Conservation (phyloP, 441 rosid genomes). For the Erodium texanum region DNA sequence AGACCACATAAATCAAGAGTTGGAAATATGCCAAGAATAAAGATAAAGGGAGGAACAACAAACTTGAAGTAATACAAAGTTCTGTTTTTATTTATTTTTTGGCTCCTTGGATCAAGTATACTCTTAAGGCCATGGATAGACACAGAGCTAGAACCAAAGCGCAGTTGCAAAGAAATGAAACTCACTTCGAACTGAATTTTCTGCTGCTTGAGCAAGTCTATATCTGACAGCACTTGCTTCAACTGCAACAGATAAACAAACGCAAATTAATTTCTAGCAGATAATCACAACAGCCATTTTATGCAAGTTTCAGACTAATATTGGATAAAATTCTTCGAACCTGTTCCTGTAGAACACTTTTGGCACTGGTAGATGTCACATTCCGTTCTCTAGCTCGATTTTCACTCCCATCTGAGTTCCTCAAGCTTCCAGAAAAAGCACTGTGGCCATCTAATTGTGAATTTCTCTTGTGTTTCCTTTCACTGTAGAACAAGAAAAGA, state of each 20-base stretch:
- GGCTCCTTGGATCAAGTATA: background rate
- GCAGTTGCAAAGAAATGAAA: slow-evolving; percentile 18
- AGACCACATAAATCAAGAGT: slow-evolving; percentile 20
- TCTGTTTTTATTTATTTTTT: too few relatives aligned
- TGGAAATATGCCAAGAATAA: background rate
- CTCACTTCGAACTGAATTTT: slow-evolving; percentile 57
- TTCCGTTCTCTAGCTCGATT: slow-evolving; percentile 42
- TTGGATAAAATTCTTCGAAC: slow-evolving; percentile 32
- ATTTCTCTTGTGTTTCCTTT: slow-evolving; percentile 44
- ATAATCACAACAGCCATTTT: background rate
- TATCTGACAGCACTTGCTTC: slow-evolving; percentile 44
- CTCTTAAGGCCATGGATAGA: background rate
- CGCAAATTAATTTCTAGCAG: background rate
- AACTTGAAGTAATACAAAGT: background rate
- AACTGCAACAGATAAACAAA: slow-evolving; percentile 37
- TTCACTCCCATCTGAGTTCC: slow-evolving; percentile 37
- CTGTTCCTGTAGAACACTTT: slow-evolving; percentile 45
- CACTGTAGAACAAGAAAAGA: slow-evolving; percentile 25
- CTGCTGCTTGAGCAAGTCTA: slow-evolving; percentile 38
- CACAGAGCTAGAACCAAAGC: background rate
- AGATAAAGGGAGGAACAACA: background rate
- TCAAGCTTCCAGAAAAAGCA: slow-evolving; percentile 53
- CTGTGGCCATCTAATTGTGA: slow-evolving; percentile 39
- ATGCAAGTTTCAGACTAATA: background rate
- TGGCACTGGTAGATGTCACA: slow-evolving; percentile 32